Evolutionary conservation across 1,139 yeast genomes (phyloP).

Genomic region (Saccharomyces pastorianus): DNA sequence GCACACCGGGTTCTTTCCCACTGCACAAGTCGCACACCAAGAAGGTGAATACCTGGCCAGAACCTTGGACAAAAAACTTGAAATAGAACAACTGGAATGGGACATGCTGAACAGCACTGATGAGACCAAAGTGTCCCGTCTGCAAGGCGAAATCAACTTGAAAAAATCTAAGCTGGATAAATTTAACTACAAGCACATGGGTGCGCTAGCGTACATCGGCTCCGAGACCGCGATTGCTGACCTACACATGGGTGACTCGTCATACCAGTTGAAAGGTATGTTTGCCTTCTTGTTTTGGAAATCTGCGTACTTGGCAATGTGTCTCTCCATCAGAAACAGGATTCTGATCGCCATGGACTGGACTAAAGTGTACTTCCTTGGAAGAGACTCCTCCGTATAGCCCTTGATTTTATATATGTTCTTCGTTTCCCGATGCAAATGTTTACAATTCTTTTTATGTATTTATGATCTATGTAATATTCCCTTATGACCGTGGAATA

Average conservation of each 20-base stretch:
- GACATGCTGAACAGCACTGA: slow-evolving; percentile 31
- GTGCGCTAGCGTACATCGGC: slow-evolving; percentile 78
- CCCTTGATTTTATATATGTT: not conserved
- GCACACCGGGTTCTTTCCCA: slow-evolving; percentile 82
- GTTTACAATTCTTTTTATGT: not conserved
- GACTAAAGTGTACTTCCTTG: slow-evolving; percentile 78
- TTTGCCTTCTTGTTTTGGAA: slow-evolving; percentile 91
- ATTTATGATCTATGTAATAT: not conserved
- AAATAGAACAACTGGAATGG: slow-evolving; percentile 55
- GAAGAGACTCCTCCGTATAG: slow-evolving; percentile 62
- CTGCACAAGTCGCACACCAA: slow-evolving; percentile 96
- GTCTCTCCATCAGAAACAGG: slow-evolving; percentile 82
- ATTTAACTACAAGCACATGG: slow-evolving; percentile 58
- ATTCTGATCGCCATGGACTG: slow-evolving; percentile 78
- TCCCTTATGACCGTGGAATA: not conserved
- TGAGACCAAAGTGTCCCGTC: slow-evolving; percentile 13
- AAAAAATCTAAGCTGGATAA: slow-evolving; percentile 38
- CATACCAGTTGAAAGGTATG: slow-evolving; percentile 74
- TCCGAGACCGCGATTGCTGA: slow-evolving; percentile 92
- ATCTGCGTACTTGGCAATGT: slow-evolving; percentile 87
- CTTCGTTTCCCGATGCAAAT: not conserved
- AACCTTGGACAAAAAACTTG: slow-evolving; percentile 60
- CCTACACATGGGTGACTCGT: slow-evolving; percentile 77
- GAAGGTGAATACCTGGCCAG: slow-evolving; percentile 78
- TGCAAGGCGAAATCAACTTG: slow-evolving; percentile 30